Evolutionary conservation across 140 eudicot genomes (phyloP), one percentile per base, ranked within the genome.

Genomic region (Bidens hawaiensis): DNA sequence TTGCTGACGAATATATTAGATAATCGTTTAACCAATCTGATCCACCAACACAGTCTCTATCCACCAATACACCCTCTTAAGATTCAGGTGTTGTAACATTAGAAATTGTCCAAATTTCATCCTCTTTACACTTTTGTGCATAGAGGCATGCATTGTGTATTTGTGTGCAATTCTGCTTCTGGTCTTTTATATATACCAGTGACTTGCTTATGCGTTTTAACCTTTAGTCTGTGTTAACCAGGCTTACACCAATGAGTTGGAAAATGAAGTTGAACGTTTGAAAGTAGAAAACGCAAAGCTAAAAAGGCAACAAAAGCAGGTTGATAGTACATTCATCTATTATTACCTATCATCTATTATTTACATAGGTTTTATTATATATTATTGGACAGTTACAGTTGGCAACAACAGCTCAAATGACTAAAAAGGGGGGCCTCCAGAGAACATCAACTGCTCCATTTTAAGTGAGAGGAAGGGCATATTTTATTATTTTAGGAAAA

Each of bases 191-290:
- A 8, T 21, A 49, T 49, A 6, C 10, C 6, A 8, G 22, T 11
- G 16, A 49, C 10, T 49, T 28, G 10, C 27, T 9, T 21, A 22
- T 49, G 27, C 22, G 10, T 31, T 45, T 46, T 46, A 11, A 36
- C 38, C 22, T 52, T 40, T 49, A 3, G 23, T 21, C 9, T n/a
- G 36, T 31, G 25, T 56, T 72, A 28, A 6, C 19, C 75, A 88
- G 96, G 96, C 94, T 28, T 88, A 85, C 65, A 77, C 86, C 24
- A 71, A 78, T 22, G 85, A 85, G 69, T 60, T 88, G 71, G 85
- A 85, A 72, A 33, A 46, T 0, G 87, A 85, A 79, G 83, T 82
- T 0, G 80, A 78, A 0, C 78, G 76, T 24, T 64, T 88, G 79
- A 50, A 53, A 69, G 75, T 77, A 69, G 94, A 88, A 61, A 85